Evolutionary conservation across 2,329 filamentous ascomycete genomes (phyloP), one percentile per base, ranked within the genome.

Genomic region (Ceratocystis cacaofunesta): DNA sequence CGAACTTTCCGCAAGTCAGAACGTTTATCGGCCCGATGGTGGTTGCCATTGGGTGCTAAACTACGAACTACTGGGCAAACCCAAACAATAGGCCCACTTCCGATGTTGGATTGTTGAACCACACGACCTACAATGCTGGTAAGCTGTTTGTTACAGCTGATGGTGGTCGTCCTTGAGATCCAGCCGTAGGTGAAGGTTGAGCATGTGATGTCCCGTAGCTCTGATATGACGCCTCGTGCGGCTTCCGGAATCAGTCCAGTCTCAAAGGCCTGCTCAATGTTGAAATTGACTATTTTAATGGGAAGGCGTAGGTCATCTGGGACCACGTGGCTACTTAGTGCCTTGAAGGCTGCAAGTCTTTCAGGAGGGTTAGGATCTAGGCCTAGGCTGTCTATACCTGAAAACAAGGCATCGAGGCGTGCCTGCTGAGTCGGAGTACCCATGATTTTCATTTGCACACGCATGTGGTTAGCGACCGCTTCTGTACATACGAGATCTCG

Each of bases 381-480:
- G n/a, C 43, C 61, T 7, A 25, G 28, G 36, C 61, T 62, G 25
- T 48, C 19, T 41, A 6, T 15, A 25, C 61, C 61, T 15, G 25
- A 25, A 50, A 62, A 50, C 25, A 62, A 32, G 2, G 19, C 44
- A 32, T 62, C 61, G 5, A 62, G 61, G 17, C 61, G 44, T 30
- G 61, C 61, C 22, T 48, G 44, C 17, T 62, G 61, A 12, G 61
- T 50, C 5, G 61, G 44, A 12, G 61, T 62, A 25, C 61, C 61
- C 44, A 62, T 62, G 15, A 62, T n/a, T 50, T 62, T 62, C 61
- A 62, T 62, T 41, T 62, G 61, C 15, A 44, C 43, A 62, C 43
- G 43, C 61, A 62, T 62, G 15, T 62, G 61, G 22, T 50, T 32
- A 25, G 61, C 61, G 12, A 62, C 61, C 1, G 19, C 46, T 10